A percentile compares a stretch with the other conserved stretches of the same genome.
These are phyloP conservation scores for Posidonia australis DNA, from an alignment of 106 monocot species.

Conservation along the genomic window DNA sequence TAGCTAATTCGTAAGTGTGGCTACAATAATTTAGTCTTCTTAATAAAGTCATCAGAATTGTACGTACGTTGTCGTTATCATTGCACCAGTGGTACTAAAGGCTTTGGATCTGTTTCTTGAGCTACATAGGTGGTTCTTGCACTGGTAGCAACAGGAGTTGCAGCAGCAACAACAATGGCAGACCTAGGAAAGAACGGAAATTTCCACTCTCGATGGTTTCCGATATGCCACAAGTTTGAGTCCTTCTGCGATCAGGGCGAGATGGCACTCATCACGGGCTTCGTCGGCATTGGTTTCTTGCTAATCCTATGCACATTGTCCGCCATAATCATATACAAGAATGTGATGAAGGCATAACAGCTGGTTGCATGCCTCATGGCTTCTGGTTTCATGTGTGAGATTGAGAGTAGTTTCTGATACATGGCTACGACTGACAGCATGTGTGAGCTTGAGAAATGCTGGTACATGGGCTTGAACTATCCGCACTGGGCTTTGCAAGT, in stretches of 20 bases:
- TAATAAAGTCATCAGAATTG: too few species aligned
- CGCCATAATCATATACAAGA: slow-evolving; percentile 16
- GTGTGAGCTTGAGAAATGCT: too few species aligned
- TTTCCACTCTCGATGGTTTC: slow-evolving; percentile 50
- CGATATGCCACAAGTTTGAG: slow-evolving; percentile 47
- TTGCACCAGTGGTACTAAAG: too few species aligned
- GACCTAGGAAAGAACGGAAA: slow-evolving; percentile 59
- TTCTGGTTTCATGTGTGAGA: not conserved
- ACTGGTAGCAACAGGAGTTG: slow-evolving; percentile 38
- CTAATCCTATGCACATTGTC: slow-evolving; percentile 32
- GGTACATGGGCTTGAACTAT: too few species aligned
- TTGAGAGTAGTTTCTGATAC: too few species aligned
- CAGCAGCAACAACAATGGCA: slow-evolving; percentile 45
- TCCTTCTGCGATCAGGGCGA: slow-evolving; percentile 40
- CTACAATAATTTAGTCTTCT: too few species aligned
- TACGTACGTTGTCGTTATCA: too few species aligned
- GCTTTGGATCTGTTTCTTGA: too few species aligned
- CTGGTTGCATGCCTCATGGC: not conserved
- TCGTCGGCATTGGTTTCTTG: slow-evolving; percentile 33
- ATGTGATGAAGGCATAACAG: not conserved
- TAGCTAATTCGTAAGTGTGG: too few species aligned
- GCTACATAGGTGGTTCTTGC: slow-evolving; percentile 27
- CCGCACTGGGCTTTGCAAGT: too few species aligned
- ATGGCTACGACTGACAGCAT: too few species aligned
- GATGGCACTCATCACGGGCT: slow-evolving; percentile 30